Evolutionary conservation across 2,329 filamentous ascomycete genomes (phyloP).

Genomic region (Hirsutella rhossiliensis): DNA sequence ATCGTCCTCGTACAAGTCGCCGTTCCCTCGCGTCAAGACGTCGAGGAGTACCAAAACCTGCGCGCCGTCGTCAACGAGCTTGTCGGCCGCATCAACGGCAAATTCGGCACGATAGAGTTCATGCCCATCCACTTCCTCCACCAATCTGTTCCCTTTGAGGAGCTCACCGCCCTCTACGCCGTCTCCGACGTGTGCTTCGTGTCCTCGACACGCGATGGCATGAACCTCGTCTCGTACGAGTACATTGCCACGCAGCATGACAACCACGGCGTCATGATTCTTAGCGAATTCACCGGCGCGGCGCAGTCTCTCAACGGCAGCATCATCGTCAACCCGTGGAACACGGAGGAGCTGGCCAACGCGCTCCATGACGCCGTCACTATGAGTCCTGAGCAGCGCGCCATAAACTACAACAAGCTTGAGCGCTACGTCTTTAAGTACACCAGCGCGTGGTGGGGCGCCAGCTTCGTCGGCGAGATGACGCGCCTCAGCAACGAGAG

Average conservation of each 20-base stretch:
- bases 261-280: slow-evolving; percentile 83
- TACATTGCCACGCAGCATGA: slow-evolving; percentile 92
- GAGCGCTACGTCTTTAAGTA: slow-evolving; percentile 96
- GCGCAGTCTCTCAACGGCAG: slow-evolving; percentile 90
- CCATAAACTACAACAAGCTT: slow-evolving; percentile 79
- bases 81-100: slow-evolving; percentile 92
- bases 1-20: slow-evolving; percentile 94
- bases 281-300: slow-evolving; percentile 93
- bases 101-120: slow-evolving; percentile 93
- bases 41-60: slow-evolving; percentile 96
- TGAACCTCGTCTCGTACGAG: slow-evolving; percentile 97
- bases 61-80: slow-evolving; percentile 93
- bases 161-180: slow-evolving; percentile 86
- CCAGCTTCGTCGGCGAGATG: slow-evolving; percentile 82
- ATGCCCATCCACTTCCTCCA: slow-evolving; percentile 99
- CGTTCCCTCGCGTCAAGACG: slow-evolving; percentile 86
- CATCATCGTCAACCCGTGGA: slow-evolving; percentile 96
- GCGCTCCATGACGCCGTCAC: slow-evolving; percentile 94
- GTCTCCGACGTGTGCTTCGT: slow-evolving; percentile 88
- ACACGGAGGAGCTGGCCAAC: slow-evolving; percentile 87
- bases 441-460: slow-evolving; percentile 93
- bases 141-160: slow-evolving; percentile 89
- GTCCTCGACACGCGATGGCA: slow-evolving; percentile 91
- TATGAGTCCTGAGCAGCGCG: slow-evolving; percentile 81
- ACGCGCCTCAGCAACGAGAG: slow-evolving; percentile 33